Conservation (phyloP, 306 rosid species). For the Quercus variabilis region DNA sequence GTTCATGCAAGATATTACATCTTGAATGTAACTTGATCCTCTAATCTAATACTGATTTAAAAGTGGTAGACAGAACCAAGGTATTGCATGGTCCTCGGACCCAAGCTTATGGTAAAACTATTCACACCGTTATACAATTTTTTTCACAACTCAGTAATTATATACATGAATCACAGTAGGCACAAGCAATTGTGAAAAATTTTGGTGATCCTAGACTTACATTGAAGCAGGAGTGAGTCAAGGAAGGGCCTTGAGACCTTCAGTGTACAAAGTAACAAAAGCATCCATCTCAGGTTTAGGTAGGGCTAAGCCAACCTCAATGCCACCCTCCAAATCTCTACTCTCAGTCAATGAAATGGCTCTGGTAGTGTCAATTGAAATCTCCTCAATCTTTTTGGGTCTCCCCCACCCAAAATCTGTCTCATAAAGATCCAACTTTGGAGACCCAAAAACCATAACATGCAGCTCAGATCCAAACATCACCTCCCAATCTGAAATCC, state of each 20-base stretch:
- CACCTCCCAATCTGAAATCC: slow-evolving; percentile 46
- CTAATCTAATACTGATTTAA: background rate
- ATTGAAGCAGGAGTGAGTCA: background rate
- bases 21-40: too few species aligned
- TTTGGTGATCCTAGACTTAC: too few species aligned
- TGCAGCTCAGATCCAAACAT: slow-evolving; percentile 34
- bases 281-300: slow-evolving; percentile 35
- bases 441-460: slow-evolving; percentile 39
- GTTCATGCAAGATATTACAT: too few species aligned
- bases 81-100: too few species aligned
- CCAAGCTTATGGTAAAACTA: too few species aligned
- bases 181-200: too few species aligned
- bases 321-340: slow-evolving; percentile 40
- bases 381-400: slow-evolving; percentile 44
- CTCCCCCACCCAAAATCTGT: slow-evolving; percentile 54
- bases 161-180: too few species aligned
- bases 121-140: too few species aligned
- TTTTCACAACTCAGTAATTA: too few species aligned
- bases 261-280: slow-evolving; percentile 20
- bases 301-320: slow-evolving; percentile 44
- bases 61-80: too few species aligned
- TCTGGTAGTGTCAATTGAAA: slow-evolving; percentile 32
- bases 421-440: slow-evolving; percentile 48
- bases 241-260: slow-evolving; percentile 21
- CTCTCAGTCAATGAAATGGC: slow-evolving; percentile 37